These are phyloP conservation scores for Blastobotrys petasosporus DNA, from an alignment of 1,139 yeast species.

Conservation along the genomic window DNA sequence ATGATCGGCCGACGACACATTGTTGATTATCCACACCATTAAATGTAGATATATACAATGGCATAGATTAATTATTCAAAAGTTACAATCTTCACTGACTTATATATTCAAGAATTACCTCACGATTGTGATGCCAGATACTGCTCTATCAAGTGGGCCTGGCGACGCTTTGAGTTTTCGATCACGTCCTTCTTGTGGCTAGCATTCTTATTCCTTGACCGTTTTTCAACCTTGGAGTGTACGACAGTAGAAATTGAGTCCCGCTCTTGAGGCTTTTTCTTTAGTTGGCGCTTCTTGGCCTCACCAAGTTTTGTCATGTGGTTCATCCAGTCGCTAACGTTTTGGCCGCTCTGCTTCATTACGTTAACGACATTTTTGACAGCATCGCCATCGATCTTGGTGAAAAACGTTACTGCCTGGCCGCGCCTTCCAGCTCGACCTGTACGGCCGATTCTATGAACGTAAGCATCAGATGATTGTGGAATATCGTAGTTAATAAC, in stretches of 20 bases:
- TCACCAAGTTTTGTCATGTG: conserved; percentile 62
- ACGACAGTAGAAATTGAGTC: conserved; percentile 86
- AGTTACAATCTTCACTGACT: background rate
- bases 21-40: conserved; percentile 63
- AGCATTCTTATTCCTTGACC: conserved; percentile 38
- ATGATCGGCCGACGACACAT: conserved; percentile 90
- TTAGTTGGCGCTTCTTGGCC: conserved; percentile 59
- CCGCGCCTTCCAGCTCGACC: conserved; percentile 93
- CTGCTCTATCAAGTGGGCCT: conserved; percentile 13
- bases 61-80: background rate
- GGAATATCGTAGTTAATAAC: conserved; percentile 98
- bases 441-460: conserved; percentile 97
- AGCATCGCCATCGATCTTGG: conserved; percentile 76
- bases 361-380: conserved; percentile 85
- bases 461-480: conserved; percentile 87
- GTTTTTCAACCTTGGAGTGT: conserved; percentile 46
- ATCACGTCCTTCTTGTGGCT: conserved; percentile 66
- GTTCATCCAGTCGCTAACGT: conserved; percentile 75
- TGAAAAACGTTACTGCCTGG: conserved; percentile 83
- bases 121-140: too few relatives aligned
- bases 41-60: background rate
- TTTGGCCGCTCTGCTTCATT: conserved; percentile 81
- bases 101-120: too few relatives aligned
- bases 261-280: conserved; percentile 57
- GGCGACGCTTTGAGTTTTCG: conserved; percentile 68